phyloP scores from a whole-genome alignment of 495 filamentous ascomycete genomes.

The Annulohypoxylon stygium region DNA sequence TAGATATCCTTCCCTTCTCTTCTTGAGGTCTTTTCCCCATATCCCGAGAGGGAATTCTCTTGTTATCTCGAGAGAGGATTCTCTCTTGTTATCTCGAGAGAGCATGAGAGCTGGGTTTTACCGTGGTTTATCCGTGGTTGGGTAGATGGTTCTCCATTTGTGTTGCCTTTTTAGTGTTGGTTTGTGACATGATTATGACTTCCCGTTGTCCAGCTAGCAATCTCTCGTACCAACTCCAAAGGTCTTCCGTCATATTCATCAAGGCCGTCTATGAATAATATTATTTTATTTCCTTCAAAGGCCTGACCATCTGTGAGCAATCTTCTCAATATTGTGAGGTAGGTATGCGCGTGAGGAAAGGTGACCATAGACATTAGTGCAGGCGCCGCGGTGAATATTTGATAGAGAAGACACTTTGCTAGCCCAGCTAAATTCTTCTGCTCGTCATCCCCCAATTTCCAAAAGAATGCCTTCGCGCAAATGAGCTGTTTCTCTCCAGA shows the following conservation, averaged over 20 bases:
- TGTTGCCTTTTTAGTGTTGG: no score
- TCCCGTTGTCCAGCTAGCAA: slow-evolving; percentile 15
- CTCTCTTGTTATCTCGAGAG: no score
- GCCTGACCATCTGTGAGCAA: slow-evolving; percentile 1
- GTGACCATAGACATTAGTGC: slow-evolving; percentile 21
- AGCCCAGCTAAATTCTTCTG: slow-evolving; percentile 39
- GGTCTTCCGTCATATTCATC: slow-evolving; percentile 57
- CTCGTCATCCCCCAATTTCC: slow-evolving; percentile 27
- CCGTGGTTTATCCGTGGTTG: no score
- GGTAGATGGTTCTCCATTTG: no score
- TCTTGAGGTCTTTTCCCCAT: no score
- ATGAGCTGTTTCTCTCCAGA: slow-evolving; percentile 25
- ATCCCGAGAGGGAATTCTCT: no score
- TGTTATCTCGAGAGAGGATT: no score
- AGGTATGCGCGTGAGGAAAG: slow-evolving; percentile 14
- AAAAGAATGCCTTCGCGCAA: slow-evolving; percentile 36
- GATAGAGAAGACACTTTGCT: slow-evolving; percentile 25
- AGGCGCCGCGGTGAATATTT: slow-evolving; percentile 20
- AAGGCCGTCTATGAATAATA: slow-evolving; percentile 64
- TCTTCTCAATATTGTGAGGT: slow-evolving; percentile 4
- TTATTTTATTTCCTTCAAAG: slow-evolving; percentile 19
- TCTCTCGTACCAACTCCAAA: slow-evolving; percentile 22
- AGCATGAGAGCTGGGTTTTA: no score
- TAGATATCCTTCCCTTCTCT: no score
- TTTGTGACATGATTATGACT: no score